phyloP scores from a whole-genome alignment of 768 basidiomycete genomes.

The Boletus tylopilopsis region DNA sequence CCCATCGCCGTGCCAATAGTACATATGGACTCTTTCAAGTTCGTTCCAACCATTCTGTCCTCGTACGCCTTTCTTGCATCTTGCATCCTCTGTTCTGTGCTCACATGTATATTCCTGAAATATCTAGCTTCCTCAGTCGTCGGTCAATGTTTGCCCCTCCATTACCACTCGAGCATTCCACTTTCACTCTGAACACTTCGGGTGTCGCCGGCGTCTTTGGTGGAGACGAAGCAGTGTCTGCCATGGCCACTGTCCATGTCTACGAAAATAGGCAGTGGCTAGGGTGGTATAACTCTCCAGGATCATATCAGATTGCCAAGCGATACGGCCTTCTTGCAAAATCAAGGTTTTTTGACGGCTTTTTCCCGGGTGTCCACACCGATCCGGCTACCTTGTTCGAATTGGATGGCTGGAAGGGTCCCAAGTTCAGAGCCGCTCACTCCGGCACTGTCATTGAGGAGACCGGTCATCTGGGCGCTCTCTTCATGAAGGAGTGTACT shows the following conservation, averaged over 20 bases:
- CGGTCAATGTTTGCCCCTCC: conserved; percentile 13
- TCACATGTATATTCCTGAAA: conserved; percentile 23
- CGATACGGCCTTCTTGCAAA: conserved; percentile 31
- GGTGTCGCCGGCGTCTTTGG: conserved; percentile 37
- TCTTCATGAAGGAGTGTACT: conserved; percentile 27
- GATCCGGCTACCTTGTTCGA: conserved; percentile 33
- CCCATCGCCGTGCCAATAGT: not conserved
- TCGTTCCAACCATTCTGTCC: not conserved
- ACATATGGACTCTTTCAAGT: not conserved
- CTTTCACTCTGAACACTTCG: conserved; percentile 28
- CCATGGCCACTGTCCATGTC: conserved; percentile 37
- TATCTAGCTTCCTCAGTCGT: conserved; percentile 11
- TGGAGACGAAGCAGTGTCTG: conserved; percentile 36
- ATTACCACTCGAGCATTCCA: conserved; percentile 17
- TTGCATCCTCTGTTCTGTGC: not conserved
- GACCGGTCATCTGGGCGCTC: conserved; percentile 30
- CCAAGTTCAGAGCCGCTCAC: conserved; percentile 30
- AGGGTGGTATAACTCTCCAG: conserved; percentile 39
- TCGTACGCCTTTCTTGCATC: conserved; percentile 10
- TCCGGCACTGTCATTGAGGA: conserved; percentile 31
- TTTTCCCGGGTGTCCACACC: conserved; percentile 32
- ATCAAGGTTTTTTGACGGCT: conserved; percentile 32
- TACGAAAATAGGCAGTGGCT: conserved; percentile 32
- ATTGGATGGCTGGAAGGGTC: conserved; percentile 29
- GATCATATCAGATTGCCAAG: conserved; percentile 34